These are phyloP conservation scores for Saksenaea vasiformis DNA, from an alignment of 371 early-diverging fungal species.

Conservation along the genomic window DNA sequence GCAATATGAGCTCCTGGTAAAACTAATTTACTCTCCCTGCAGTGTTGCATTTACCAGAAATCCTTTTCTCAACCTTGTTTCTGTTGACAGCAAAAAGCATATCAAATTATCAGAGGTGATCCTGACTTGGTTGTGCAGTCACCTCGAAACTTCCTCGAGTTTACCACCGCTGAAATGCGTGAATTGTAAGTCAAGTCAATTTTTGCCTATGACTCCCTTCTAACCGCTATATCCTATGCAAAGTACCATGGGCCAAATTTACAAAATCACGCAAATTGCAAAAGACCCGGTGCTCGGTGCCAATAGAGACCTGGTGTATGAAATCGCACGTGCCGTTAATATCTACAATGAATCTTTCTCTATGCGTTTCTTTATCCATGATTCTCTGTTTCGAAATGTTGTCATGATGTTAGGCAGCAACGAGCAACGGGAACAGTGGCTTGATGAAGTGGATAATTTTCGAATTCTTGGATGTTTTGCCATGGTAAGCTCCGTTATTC, in stretches of 20 bases:
- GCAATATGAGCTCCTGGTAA: slow-evolving; percentile 43
- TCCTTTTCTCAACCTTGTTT: too few relatives aligned
- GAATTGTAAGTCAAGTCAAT: slow-evolving; percentile 50
- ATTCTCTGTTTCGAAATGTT: slow-evolving; percentile 60
- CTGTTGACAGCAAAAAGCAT: slow-evolving; percentile 41
- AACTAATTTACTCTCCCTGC: too few relatives aligned
- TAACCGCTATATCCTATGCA: too few relatives aligned
- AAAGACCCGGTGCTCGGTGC: not conserved
- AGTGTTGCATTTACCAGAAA: not conserved
- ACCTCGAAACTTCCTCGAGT: slow-evolving; percentile 59
- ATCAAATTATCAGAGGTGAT: slow-evolving; percentile 56
- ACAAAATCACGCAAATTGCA: slow-evolving; percentile 39
- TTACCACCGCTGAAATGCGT: slow-evolving; percentile 57
- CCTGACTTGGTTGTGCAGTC: slow-evolving; percentile 56
- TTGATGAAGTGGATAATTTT: slow-evolving; percentile 54
- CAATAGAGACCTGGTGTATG: slow-evolving; percentile 15
- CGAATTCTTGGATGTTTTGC: slow-evolving; percentile 69
- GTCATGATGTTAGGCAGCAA: slow-evolving; percentile 61
- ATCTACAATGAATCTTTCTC: slow-evolving; percentile 61
- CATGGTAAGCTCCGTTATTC: slow-evolving; percentile 52
- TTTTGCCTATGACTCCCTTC: too few relatives aligned
- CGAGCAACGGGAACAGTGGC: slow-evolving; percentile 60
- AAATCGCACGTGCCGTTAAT: slow-evolving; percentile 22
- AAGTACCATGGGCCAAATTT: slow-evolving; percentile 64
- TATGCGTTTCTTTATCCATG: slow-evolving; percentile 70